These are phyloP conservation scores for Tilletia walkeri DNA, from an alignment of 1,284 basidiomycete species.

Conservation along the genomic window DNA sequence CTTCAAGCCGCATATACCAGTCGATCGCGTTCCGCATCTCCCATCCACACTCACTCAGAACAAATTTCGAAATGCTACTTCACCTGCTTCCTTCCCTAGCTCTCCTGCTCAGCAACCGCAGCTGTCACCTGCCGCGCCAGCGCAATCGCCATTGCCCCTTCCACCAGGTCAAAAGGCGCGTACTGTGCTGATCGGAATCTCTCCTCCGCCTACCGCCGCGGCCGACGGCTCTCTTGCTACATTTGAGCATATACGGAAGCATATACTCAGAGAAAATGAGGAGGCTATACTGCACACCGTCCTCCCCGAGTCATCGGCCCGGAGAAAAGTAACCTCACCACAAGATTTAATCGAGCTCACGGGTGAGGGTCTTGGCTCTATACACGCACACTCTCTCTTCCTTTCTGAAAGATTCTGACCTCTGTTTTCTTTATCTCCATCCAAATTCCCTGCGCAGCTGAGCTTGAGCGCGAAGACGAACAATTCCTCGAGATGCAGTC, in stretches of 20 bases:
- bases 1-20: background rate
- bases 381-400: background rate
- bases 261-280: slow-evolving; percentile 12
- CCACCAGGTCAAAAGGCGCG: slow-evolving; percentile 12
- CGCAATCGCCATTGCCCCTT: slow-evolving; percentile 4
- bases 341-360: slow-evolving; percentile 15
- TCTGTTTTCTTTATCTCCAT: background rate
- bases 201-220: slow-evolving; percentile 8
- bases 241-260: slow-evolving; percentile 1
- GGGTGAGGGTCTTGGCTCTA: background rate
- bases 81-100: too few species aligned
- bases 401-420: background rate
- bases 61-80: too few species aligned
- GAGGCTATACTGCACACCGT: slow-evolving; percentile 12
- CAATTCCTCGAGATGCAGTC: slow-evolving; percentile 16
- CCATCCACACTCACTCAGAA: too few species aligned
- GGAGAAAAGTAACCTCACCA: background rate
- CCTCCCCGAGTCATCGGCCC: slow-evolving; percentile 6
- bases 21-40: background rate
- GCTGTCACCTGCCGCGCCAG: background rate
- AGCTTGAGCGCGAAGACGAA: slow-evolving; percentile 14
- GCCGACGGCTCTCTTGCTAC: slow-evolving; percentile 3
- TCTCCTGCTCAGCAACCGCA: background rate
- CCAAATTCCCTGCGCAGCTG: background rate
- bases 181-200: slow-evolving; percentile 10